These are phyloP conservation scores for Conticribra weissflogii DNA, from an alignment of 108 stramenopile genomes.

Conservation along the genomic window DNA sequence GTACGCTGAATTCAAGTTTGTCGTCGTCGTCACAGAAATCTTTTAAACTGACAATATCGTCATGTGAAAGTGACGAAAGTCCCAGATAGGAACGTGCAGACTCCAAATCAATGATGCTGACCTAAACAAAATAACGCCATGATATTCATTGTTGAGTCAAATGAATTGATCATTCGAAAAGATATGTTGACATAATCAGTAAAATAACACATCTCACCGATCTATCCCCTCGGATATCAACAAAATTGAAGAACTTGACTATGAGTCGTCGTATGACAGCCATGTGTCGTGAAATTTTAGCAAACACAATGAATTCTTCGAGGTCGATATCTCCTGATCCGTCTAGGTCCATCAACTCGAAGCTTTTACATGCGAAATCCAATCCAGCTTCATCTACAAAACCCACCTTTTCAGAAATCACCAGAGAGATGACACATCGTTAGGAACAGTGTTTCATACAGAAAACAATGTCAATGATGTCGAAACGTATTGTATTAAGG, in stretches of 20 bases:
- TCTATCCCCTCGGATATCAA: constrained; percentile 26
- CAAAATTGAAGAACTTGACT: constrained; percentile 44
- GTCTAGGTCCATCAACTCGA: constrained; percentile 27
- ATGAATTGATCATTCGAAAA: neutral
- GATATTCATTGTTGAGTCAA: too few species aligned
- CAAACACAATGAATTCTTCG: constrained; percentile 27
- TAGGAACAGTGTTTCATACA: neutral
- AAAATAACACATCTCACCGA: too few species aligned
- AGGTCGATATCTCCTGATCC: constrained; percentile 15
- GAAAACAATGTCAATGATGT: neutral
- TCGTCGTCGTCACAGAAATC: constrained; percentile 13
- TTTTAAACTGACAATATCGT: constrained; percentile 4
- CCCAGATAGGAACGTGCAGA: constrained; percentile 39
- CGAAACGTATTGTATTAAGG: neutral
- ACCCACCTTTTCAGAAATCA: neutral
- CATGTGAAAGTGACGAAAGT: constrained; percentile 12
- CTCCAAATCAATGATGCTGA: constrained; percentile 28
- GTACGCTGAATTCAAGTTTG: constrained; percentile 9
- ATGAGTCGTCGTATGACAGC: constrained; percentile 13
- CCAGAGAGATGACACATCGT: neutral
- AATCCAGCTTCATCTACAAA: constrained; percentile 17
- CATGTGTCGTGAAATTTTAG: constrained; percentile 6
- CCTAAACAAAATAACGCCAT: too few species aligned
- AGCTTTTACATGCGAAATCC: constrained; percentile 11
- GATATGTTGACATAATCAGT: neutral